phyloP scores from a whole-genome alignment of 2,329 filamentous ascomycete species.

The Didymosphaeria variabile region DNA sequence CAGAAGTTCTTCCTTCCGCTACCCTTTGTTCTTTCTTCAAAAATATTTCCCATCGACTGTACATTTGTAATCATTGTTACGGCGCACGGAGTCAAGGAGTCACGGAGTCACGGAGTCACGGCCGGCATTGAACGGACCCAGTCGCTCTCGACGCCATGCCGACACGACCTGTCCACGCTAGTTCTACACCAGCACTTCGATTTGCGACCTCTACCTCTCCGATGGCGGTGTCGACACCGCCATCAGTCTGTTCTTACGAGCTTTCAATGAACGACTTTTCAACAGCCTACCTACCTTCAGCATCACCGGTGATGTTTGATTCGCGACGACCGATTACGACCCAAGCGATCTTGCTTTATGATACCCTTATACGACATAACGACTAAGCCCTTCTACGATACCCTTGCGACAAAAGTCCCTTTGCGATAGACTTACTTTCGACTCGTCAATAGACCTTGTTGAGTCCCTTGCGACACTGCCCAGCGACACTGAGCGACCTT shows the following conservation, averaged over 20 bases:
- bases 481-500: constrained; percentile 1
- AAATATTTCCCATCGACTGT: constrained; percentile 3
- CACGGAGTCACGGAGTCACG: not conserved
- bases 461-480: constrained; percentile 3
- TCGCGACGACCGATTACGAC: constrained; percentile 13
- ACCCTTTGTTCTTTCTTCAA: not conserved
- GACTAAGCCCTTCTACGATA: constrained; percentile 14
- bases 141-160: constrained; percentile 4
- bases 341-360: not conserved
- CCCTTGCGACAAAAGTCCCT: constrained; percentile 10
- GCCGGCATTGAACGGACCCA: not conserved
- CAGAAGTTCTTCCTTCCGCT: not conserved
- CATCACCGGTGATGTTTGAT: constrained; percentile 32
- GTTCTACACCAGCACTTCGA: not conserved
- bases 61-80: constrained; percentile 2
- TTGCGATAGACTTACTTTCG: constrained; percentile 6
- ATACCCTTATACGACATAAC: constrained; percentile 12
- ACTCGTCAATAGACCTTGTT: not conserved
- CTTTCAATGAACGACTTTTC: constrained; percentile 39
- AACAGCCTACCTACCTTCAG: constrained; percentile 26
- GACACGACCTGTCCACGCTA: constrained; percentile 5
- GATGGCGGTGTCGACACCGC: constrained; percentile 1
- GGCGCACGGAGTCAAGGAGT: constrained; percentile 3
- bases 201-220: not conserved
- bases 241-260: constrained; percentile 22